Conservation (phyloP, 495 filamentous ascomycete genomes). For the Tuber brumale region DNA sequence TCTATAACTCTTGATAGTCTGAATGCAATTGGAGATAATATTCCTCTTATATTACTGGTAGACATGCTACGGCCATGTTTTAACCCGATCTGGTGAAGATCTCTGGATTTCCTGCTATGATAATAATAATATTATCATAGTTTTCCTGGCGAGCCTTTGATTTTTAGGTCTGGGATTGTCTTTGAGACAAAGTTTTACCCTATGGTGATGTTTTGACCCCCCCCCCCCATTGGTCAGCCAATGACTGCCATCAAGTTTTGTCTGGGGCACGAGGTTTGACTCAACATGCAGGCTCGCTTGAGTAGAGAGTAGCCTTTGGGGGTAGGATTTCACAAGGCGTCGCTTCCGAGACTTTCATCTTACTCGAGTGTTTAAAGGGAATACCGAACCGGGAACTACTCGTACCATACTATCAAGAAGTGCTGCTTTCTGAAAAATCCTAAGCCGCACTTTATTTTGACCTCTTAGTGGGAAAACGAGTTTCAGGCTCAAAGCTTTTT, state of each 20-base stretch:
- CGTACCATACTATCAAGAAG: background rate
- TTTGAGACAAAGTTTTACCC: background rate
- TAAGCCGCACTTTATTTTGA: too few relatives aligned
- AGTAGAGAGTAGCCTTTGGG: background rate
- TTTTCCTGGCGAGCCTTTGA: background rate
- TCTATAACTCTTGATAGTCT: background rate
- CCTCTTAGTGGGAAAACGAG: background rate
- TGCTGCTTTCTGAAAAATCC: background rate
- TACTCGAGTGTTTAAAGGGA: background rate
- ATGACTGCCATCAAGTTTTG: too few relatives aligned
- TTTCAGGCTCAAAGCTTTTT: background rate
- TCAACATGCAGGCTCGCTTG: background rate
- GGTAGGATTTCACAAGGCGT: background rate
- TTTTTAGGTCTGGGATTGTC: background rate
- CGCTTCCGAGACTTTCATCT: background rate
- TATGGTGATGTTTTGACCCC: background rate
- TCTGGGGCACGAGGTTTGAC: background rate
- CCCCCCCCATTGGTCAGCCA: too few relatives aligned
- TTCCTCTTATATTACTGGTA: background rate
- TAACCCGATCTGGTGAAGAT: background rate
- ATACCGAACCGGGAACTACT: too few relatives aligned
- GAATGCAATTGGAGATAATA: background rate
- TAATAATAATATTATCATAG: too few relatives aligned
- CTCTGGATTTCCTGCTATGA: background rate
- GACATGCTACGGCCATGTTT: background rate